Evolutionary conservation across 2,329 filamentous ascomycete species (phyloP).

Genomic region (Alternaria conjuncta): DNA sequence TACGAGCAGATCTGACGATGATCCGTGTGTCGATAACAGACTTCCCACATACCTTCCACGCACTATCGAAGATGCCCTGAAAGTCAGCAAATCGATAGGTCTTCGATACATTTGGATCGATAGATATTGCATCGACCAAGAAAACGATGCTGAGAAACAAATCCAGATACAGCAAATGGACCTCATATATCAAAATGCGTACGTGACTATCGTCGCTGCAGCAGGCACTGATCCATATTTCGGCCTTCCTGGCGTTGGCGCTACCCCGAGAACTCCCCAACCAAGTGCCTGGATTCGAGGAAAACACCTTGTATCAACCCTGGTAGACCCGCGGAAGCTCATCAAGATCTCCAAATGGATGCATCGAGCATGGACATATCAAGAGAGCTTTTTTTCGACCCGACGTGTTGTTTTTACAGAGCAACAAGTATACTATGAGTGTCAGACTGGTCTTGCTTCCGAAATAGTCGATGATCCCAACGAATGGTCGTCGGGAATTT

Average conservation of each 20-base stretch:
- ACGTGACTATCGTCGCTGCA: neutral
- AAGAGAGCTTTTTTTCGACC: neutral
- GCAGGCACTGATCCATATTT: neutral
- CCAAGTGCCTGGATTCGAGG: neutral
- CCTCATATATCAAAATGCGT: neutral
- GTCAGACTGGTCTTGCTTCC: neutral
- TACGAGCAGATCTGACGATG: neutral
- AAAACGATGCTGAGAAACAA: rapidly evolving
- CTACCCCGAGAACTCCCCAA: neutral
- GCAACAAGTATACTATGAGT: neutral
- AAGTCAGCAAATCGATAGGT: neutral
- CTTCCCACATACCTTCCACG: neutral
- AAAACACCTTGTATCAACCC: neutral
- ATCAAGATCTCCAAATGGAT: neutral
- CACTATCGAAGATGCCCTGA: neutral
- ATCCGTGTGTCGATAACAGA: rapidly evolving
- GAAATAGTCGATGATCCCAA: neutral
- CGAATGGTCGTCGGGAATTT: neutral
- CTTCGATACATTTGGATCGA: neutral
- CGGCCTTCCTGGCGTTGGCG: neutral
- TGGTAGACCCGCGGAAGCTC: rapidly evolving
- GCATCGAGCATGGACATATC: neutral
- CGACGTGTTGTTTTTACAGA: neutral
- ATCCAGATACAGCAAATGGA: neutral
- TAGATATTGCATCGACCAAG: neutral